Percentiles rank a stretch among this genome's conserved stretches.
Evolutionary conservation across 2,329 filamentous ascomycete genomes (phyloP).

Genomic region (Arthrobotrys sphaeroides): DNA sequence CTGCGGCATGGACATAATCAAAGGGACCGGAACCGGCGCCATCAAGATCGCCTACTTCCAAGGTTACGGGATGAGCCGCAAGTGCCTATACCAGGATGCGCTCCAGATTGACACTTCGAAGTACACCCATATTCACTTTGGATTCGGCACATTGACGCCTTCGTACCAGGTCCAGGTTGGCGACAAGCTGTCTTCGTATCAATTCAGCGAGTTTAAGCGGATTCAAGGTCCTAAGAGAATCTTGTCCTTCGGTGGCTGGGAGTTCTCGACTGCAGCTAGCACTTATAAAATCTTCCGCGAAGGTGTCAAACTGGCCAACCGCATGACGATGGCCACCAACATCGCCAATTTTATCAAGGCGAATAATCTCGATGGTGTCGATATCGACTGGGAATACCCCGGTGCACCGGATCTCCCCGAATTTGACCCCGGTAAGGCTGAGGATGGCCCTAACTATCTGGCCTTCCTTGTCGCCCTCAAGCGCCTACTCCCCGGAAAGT

Average conservation of each 20-base stretch:
- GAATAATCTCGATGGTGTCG: conserved; percentile 64
- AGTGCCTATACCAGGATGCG: conserved; percentile 59
- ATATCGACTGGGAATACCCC: conserved; percentile 64
- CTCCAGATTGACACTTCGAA: conserved; percentile 53
- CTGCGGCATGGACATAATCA: conserved; percentile 62
- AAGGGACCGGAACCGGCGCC: conserved; percentile 54
- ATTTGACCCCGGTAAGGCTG: conserved; percentile 58
- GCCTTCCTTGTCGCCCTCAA: conserved; percentile 59
- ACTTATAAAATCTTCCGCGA: conserved; percentile 62
- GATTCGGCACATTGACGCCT: conserved; percentile 60
- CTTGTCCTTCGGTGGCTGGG: conserved; percentile 64
- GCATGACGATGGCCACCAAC: conserved; percentile 59
- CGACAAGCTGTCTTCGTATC: conserved; percentile 54
- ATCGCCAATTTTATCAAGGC: conserved; percentile 61
- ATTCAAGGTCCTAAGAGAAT: conserved; percentile 61
- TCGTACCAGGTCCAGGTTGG: conserved; percentile 59
- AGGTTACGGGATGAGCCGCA: conserved; percentile 58
- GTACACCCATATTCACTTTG: conserved; percentile 61
- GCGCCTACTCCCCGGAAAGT: conserved; percentile 56
- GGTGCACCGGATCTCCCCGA: conserved; percentile 61
- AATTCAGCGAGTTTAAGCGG: conserved; percentile 60
- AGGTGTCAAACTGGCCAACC: conserved; percentile 60
- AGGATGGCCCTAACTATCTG: conserved; percentile 61
- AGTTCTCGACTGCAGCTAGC: conserved; percentile 61
- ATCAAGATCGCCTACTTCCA: conserved; percentile 60